These are phyloP conservation scores for Forsythia viridissima DNA, from an alignment of 257 asterid genomes.

Conservation along the genomic window DNA sequence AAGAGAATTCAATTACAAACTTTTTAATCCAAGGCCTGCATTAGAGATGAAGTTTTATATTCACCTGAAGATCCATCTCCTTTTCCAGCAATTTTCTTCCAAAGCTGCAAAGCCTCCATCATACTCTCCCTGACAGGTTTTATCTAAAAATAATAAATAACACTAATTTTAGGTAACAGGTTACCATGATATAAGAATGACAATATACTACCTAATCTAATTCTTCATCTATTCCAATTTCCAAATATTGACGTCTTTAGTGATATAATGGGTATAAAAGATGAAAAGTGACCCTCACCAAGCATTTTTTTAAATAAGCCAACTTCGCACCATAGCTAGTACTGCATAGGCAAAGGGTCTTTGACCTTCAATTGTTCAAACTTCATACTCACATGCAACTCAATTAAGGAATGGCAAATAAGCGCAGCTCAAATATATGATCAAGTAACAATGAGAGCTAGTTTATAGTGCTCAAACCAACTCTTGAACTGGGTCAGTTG, in stretches of 20 bases:
- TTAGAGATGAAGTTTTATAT: slow-evolving; percentile 21
- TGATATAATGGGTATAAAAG: slow-evolving; percentile 6
- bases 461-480: not conserved
- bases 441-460: not conserved
- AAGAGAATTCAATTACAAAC: not conserved
- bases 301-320: slow-evolving; percentile 7
- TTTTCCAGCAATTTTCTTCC: slow-evolving; percentile 92
- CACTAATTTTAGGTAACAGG: slow-evolving; percentile 14
- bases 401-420: not conserved
- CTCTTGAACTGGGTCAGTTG: not conserved
- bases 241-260: slow-evolving; percentile 10
- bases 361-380: not conserved
- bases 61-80: slow-evolving; percentile 80
- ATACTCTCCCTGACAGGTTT: slow-evolving; percentile 94
- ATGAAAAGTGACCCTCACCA: slow-evolving; percentile 15
- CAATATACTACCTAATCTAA: slow-evolving; percentile 5
- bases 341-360: not conserved
- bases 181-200: slow-evolving; percentile 12
- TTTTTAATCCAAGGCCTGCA: slow-evolving; percentile 39
- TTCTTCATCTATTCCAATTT: slow-evolving; percentile 16
- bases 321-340: not conserved
- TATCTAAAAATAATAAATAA: slow-evolving; percentile 41
- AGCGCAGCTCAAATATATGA: not conserved
- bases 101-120: slow-evolving; percentile 91
- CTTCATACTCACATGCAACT: not conserved